Evolutionary conservation across 2,329 filamentous ascomycete genomes (phyloP), one percentile per base, ranked within the genome.

Genomic region (Penicillium verrucosum): DNA sequence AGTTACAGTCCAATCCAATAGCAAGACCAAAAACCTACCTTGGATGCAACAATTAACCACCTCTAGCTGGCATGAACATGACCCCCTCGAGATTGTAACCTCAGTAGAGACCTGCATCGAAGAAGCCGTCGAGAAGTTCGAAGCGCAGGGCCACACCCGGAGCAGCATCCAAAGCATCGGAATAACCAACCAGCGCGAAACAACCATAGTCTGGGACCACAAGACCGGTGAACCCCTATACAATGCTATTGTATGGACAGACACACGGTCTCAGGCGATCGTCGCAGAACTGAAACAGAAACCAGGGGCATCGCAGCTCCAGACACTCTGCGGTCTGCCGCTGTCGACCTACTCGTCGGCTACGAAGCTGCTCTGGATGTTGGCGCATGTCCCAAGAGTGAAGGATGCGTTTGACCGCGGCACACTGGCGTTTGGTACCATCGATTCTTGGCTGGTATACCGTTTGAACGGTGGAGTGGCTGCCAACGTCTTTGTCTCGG

Each of bases 161-260:
- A 78, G 80, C 48, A 82, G 85, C 66, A 90, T 96, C 70, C 86
- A 77, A 69, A 83, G 88, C 5, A 81, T 96, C 61, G 92, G 92
- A 51, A 89, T 96, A 70, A 95, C 91, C 52, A 96, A 93, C 75
- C 91, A 96, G 78, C 86, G 92, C 68, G 92, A 96, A 75, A 96
- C 92, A 2, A 92, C 88, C 2, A 81, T 96, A 0, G 85, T 92
- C 23, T 96, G 91, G 91, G 89, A 96, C 73, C 82, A 81, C 60
- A 81, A 82, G 64, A 95, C 89, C 1, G 92, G 92, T 60, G 82
- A 93, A 70, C 85, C 90, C 5, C 80, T 96, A 9, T 82, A 89
- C 77, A 92, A 93, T 70, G 90, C 90, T 49, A 88, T 96, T 61
- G 92, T 91, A 46, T 96, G 92, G 91, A 89, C 91, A 11, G 92